Base-by-base conservation (phyloP, 306 rosid species). In the Prunus persica region DNA sequence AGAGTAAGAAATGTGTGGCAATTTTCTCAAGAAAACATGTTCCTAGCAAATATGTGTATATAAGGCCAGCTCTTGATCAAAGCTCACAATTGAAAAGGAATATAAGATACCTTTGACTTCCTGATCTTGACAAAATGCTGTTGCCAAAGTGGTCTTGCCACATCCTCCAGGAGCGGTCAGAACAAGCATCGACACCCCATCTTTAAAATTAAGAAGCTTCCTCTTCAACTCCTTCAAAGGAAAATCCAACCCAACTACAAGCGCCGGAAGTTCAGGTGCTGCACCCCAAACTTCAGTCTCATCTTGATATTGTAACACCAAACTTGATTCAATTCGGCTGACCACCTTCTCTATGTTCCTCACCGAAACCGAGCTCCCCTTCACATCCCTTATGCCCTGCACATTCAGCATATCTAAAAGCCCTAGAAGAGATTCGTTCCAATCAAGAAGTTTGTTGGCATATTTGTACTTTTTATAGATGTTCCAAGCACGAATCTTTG, bases 101-200 rank as follows among this genome's bases (percentile, higher is more conserved):
- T 2, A 79, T 86, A 89, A 90, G 80, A 64, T 77, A 15, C 43
- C 43, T 38, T 6, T 38, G 43, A 88, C 80, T 24, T 88, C 25
- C 8, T 74, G 55, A 43, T 90, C 91, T 61, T 76, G 83, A 67
- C 91, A 88, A n/a, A 90, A 69, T 69, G 0, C 78, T 62, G 74
- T 80, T 7, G 80, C 91, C 73, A 88, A 77, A 0, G 96, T 78
- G 15, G 91, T 81, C 77, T 88, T 90, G 28, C 95, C 90, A 0
- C 83, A 81, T 56, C 92, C 95, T 20, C 64, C 83, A 0, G 83
- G 22, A 22, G 89, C 89, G 2, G 92, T 84, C 24, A 90, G 43
- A 38, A 83, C 82, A 30, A 72, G 55, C 71, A 86, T 79, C 0
- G 85, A 70, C 5, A 50, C 88, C 18, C 25, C 83, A 58, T 67